Evolutionary conservation across 495 filamentous ascomycete species (phyloP).

Genomic region (Trichoderma virens): DNA sequence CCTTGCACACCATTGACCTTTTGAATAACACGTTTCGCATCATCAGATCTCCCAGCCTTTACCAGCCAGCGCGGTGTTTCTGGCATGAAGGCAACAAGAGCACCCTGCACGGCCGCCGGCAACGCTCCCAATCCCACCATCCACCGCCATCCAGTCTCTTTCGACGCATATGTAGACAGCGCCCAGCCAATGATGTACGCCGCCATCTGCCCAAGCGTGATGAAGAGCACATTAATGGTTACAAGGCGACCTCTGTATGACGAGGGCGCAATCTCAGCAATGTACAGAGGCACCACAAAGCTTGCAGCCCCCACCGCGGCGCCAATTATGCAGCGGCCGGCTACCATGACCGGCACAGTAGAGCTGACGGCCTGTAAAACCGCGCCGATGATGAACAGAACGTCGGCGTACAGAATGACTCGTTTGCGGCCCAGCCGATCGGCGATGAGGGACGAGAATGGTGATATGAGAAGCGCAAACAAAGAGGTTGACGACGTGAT

Average conservation of each 20-base stretch:
- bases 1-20: constrained; percentile 35
- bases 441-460: constrained; percentile 65
- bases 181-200: constrained; percentile 73
- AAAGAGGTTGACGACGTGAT: constrained; percentile 78
- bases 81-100: constrained; percentile 59
- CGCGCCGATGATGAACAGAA: constrained; percentile 69
- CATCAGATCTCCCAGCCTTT: constrained; percentile 49
- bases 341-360: constrained; percentile 62
- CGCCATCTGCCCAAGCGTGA: constrained; percentile 78
- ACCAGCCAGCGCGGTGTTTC: constrained; percentile 87
- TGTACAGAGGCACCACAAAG: constrained; percentile 77
- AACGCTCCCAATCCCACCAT: constrained; percentile 80
- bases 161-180: constrained; percentile 44
- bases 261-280: constrained; percentile 76
- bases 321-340: constrained; percentile 74
- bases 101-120: constrained; percentile 64
- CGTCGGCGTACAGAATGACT: constrained; percentile 73
- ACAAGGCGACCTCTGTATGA: constrained; percentile 67
- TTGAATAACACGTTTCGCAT: constrained; percentile 54
- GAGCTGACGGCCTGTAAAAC: constrained; percentile 57
- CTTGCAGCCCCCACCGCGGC: constrained; percentile 76
- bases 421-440: constrained; percentile 65
- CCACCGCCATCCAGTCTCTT: constrained; percentile 67
- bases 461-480: constrained; percentile 70
- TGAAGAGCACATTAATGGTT: constrained; percentile 68